Conservation (phyloP, 106 monocot species). For the Iris macrosiphon region DNA sequence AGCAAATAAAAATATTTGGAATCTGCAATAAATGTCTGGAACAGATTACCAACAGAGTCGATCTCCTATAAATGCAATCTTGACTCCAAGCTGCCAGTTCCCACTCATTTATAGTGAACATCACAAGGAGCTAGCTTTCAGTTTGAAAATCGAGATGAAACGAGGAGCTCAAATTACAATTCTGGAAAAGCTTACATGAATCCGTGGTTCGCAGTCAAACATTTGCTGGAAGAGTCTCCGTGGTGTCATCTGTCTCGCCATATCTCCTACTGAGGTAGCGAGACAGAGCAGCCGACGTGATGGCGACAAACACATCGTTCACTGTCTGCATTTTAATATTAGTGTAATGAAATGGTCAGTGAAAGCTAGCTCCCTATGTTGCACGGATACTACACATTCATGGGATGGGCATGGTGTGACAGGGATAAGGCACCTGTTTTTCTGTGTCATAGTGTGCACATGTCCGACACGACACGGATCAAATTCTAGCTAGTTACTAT, state of each 20-base stretch:
- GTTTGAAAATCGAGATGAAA: background rate
- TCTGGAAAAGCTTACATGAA: conserved; percentile 71
- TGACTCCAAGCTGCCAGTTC: conserved; percentile 59
- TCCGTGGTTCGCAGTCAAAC: conserved; percentile 52
- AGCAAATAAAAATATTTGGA: too few relatives aligned
- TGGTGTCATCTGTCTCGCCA: conserved; percentile 1
- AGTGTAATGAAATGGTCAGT: background rate
- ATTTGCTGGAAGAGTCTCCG: conserved; percentile 9
- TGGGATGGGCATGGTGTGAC: background rate
- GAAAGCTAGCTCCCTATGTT: too few relatives aligned
- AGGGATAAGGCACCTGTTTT: background rate
- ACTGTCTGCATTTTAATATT: conserved; percentile 46
- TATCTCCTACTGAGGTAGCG: conserved; percentile 56
- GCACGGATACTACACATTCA: background rate
- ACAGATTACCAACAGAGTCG: too few relatives aligned
- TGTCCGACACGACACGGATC: background rate
- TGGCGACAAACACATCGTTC: conserved; percentile 77
- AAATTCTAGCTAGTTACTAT: background rate
- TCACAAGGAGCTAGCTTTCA: background rate
- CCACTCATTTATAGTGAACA: conserved; percentile 13
- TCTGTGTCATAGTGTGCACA: too few relatives aligned
- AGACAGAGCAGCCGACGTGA: conserved; percentile 57
- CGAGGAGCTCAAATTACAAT: background rate
- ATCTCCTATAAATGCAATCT: too few relatives aligned
- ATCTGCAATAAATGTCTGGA: too few relatives aligned